Conservation (phyloP, 2,329 filamentous ascomycete genomes). For the Pyricularia sp. region DNA sequence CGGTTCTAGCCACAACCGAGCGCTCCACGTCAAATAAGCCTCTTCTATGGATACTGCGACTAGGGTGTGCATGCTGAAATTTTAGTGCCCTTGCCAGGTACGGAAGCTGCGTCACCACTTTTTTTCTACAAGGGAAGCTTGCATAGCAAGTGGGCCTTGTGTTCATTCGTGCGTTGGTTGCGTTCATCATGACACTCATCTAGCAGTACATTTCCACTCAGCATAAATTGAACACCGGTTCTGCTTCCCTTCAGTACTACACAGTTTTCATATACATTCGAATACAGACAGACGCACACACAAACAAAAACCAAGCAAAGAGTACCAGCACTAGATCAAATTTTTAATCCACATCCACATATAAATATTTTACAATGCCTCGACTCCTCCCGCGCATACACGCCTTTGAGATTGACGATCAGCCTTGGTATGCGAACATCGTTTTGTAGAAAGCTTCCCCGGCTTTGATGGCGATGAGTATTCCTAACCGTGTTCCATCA, state of each 20-base stretch:
- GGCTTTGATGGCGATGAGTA: neutral
- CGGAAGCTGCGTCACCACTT: neutral
- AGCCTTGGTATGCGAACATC: constrained; percentile 43
- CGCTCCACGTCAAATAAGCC: neutral
- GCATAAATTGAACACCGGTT: neutral
- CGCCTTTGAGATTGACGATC: constrained; percentile 60
- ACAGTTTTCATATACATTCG: neutral
- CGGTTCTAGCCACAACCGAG: neutral
- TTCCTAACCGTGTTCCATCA: neutral
- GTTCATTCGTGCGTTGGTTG: neutral
- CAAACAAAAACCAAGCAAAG: neutral
- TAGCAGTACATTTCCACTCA: neutral
- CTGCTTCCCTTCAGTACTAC: neutral
- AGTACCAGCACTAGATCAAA: neutral
- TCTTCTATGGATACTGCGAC: neutral
- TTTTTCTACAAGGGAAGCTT: neutral
- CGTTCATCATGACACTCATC: neutral
- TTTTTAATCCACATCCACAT: neutral
- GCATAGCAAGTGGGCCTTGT: neutral
- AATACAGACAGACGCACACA: neutral
- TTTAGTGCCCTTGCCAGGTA: neutral
- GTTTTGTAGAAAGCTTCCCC: neutral
- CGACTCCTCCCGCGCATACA: constrained; percentile 45
- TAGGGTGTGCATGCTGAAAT: neutral
- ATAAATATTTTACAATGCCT: neutral